A percentile compares a stretch with the other conserved stretches of the same genome.
phyloP scores from a whole-genome alignment of 768 basidiomycete genomes.

The Mycena sanguinolenta region DNA sequence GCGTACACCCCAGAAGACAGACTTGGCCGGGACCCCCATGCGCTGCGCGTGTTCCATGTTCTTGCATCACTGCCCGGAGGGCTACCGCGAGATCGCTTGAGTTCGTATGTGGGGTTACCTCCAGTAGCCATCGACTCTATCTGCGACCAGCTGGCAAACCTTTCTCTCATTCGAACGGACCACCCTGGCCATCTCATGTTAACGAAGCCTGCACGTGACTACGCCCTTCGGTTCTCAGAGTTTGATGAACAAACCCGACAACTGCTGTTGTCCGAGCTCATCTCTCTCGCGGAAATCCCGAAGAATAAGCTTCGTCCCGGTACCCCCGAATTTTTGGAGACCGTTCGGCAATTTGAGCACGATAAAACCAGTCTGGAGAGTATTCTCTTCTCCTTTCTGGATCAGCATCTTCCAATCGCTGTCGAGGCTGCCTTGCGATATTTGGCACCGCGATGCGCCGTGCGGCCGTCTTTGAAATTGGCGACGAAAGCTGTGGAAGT shows the following conservation, averaged over 20 bases:
- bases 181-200: conserved; percentile 8
- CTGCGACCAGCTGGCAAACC: conserved; percentile 9
- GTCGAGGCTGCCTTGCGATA: conserved; percentile 18
- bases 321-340: conserved; percentile 10
- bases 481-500: conserved; percentile 7
- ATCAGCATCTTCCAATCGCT: conserved; percentile 9
- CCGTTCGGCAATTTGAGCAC: conserved; percentile 16
- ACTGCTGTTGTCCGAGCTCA: conserved; percentile 9
- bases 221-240: conserved; percentile 12
- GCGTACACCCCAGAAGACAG: conserved; percentile 20
- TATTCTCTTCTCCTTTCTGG: conserved; percentile 13
- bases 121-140: conserved; percentile 11
- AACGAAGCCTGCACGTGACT: conserved; percentile 10
- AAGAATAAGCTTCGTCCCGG: conserved; percentile 19
- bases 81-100: conserved; percentile 9
- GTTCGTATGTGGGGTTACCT: conserved; percentile 18
- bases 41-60: conserved; percentile 11
- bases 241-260: conserved; percentile 20
- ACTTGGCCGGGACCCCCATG: conserved; percentile 11
- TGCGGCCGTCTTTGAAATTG: conserved; percentile 17
- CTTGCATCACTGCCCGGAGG: conserved; percentile 17
- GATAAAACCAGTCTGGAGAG: conserved; percentile 15
- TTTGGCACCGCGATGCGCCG: conserved; percentile 7
- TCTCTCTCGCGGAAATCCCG: conserved; percentile 16
- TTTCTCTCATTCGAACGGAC: conserved; percentile 13